Percentiles rank a stretch among this genome's conserved stretches.
Evolutionary conservation across 2,329 filamentous ascomycete genomes (phyloP).

Genomic region (Colletotrichum ledebouriae): DNA sequence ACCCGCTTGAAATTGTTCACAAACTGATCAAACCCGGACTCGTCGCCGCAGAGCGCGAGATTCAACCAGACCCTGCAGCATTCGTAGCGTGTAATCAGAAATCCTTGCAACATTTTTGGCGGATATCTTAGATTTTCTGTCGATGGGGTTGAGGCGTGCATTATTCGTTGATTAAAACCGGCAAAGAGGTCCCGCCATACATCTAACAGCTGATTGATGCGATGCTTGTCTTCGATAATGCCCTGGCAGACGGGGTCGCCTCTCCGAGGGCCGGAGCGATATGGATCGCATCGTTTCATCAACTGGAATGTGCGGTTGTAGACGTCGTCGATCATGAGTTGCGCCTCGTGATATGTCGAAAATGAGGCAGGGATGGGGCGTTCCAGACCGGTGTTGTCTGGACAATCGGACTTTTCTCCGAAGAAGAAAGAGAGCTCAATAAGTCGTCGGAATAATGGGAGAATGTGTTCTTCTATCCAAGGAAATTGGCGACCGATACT

Average conservation of each 20-base stretch:
- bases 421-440: slow-evolving; percentile 34
- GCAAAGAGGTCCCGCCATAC: slow-evolving; percentile 43
- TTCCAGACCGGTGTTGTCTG: slow-evolving; percentile 39
- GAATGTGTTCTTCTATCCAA: slow-evolving; percentile 34
- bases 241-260: slow-evolving; percentile 7
- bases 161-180: slow-evolving; percentile 49
- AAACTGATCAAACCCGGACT: slow-evolving; percentile 26
- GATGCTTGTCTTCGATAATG: slow-evolving; percentile 3
- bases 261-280: slow-evolving; percentile 44
- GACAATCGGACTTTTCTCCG: slow-evolving; percentile 40
- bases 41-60: slow-evolving; percentile 51
- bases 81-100: slow-evolving; percentile 31
- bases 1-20: slow-evolving; percentile 27
- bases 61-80: slow-evolving; percentile 44
- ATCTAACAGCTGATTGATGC: slow-evolving; percentile 27
- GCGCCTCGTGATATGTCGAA: slow-evolving; percentile 47
- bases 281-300: slow-evolving; percentile 48
- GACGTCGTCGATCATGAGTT: slow-evolving; percentile 50
- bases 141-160: slow-evolving; percentile 48
- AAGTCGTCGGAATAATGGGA: slow-evolving; percentile 30
- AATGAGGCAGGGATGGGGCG: slow-evolving; percentile 29
- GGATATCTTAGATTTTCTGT: slow-evolving; percentile 40
- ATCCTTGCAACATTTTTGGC: slow-evolving; percentile 21
- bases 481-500: slow-evolving; percentile 30
- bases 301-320: slow-evolving; percentile 49